Evolutionary conservation across 2,329 filamentous ascomycete species (phyloP).

Genomic region (Meredithiella fracta): DNA sequence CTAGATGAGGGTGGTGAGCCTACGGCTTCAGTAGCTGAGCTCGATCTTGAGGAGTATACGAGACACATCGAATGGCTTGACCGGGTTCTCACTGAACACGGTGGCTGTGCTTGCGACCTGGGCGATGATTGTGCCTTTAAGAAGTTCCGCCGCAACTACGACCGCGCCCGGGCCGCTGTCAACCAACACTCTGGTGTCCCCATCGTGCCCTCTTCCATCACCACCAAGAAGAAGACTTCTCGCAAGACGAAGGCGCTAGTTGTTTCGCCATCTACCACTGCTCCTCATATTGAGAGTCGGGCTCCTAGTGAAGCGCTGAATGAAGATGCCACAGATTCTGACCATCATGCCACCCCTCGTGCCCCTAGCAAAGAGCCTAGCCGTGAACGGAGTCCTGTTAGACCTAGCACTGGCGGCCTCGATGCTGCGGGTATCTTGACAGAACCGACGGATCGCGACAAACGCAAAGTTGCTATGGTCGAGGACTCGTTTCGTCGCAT

Average conservation of each 20-base stretch:
- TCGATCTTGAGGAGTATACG: constrained; percentile 44
- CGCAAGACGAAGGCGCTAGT: constrained; percentile 39
- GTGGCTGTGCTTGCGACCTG: constrained; percentile 59
- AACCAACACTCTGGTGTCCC: not conserved
- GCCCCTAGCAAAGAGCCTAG: constrained; percentile 49
- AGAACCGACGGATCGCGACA: constrained; percentile 49
- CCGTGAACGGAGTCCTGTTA: constrained; percentile 45
- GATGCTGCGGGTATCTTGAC: constrained; percentile 44
- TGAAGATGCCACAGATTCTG: constrained; percentile 36
- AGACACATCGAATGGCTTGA: constrained; percentile 49
- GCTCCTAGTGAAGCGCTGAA: constrained; percentile 45
- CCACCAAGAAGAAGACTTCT: constrained; percentile 30
- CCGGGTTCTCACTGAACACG: constrained; percentile 58
- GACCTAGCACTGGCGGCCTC: constrained; percentile 31
- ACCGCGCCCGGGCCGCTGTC: constrained; percentile 20
- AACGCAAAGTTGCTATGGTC: constrained; percentile 49
- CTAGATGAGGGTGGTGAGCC: constrained; percentile 43
- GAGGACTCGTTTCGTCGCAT: constrained; percentile 47
- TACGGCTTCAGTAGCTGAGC: constrained; percentile 20
- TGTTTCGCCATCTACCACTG: constrained; percentile 44
- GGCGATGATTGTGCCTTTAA: constrained; percentile 46
- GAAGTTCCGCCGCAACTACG: constrained; percentile 41
- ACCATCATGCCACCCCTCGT: constrained; percentile 31
- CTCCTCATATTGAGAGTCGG: constrained; percentile 43
- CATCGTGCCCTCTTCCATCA: not conserved